Evolutionary conservation across 805 yeast species (phyloP), one percentile per base, ranked within the genome.

Genomic region (Kodamaea neixiangensis): DNA sequence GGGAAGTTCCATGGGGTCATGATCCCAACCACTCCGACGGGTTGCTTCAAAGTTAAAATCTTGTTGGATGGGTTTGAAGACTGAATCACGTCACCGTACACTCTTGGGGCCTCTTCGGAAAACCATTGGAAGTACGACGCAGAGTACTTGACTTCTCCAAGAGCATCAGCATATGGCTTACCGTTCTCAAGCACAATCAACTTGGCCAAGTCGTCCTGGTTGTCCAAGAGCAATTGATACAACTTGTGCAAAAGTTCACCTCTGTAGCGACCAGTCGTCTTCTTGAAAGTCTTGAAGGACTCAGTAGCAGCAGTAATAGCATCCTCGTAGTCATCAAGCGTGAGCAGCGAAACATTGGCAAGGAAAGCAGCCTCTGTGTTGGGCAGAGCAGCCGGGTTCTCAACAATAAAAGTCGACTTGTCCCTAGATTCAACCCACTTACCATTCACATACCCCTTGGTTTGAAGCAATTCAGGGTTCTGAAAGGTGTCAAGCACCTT

Each of bases 91-190:
- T 83, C 85, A n/a, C 93, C 94, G 48, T 81, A 71, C 21, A 80
- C 66, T 58, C 90, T 77, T 37, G 90, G 87, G 6, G 93, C 93
- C 58, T 83, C 88, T 65, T 87, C 94, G 29, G 96, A 77, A 63
- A 83, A 92, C 97, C 97, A 92, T 63, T 89, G 91, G 65, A 89
- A 87, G 67, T 87, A 91, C 5, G 88, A 80, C 1, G 89, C 86
- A 7, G 87, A 85, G 58, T 84, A 83, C 46, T 61, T 65, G 22
- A 87, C 76, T 64, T 87, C 94, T 4, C 91, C 92, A 46, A 69
- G 63, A n/a, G 93, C 85, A 63, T 87, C 94, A 0, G 81, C 77
- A 11, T 76, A 67, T 1, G 92, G 80, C 66, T 87, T 87, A 33
- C 96, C 96, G 63, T 87, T 88, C 62, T 87, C 96, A 54, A 81